Evolutionary conservation across 192 early-diverging fungal species (phyloP), one percentile per base, ranked within the genome.

Genomic region (Coemansia sp.): DNA sequence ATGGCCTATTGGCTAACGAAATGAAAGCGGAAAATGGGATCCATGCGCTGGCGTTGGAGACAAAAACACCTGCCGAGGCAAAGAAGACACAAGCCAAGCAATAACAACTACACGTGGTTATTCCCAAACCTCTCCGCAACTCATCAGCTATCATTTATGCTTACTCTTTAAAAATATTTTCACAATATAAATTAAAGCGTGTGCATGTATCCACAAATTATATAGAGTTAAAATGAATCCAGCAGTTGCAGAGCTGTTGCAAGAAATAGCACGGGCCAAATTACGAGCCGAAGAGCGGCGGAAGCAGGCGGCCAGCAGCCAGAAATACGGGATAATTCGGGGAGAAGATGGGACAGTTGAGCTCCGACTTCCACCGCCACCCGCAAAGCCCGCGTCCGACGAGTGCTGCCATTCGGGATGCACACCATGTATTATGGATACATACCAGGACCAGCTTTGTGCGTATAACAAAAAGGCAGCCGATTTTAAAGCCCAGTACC

Each of bases 21-120:
- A 76, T 94, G 66, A 87, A 92, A 32, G 73, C 89, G 57, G 83
- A 87, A 9, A 81, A 82, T 29, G 88, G 91, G 5, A 67, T 95
- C 6, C 94, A 95, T 61, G 92, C 94, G 4, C 71, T 95, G 45
- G 75, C 85, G 3, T 74, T 95, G 37, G 88, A 84, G 15, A 91
- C 92, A 7, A 92, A 90, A 79, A 93, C 92, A 1, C 85, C 84
- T 1, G 72, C 70, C 9, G 32, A 45, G 2, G 41, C 11, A 5
- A 29, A 55, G 92, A 94, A 17, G 56, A 23, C 9, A 56, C 25
- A 38, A 29, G 82, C 94, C 32, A 91, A 94, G 58, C 58, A 60
- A 60, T 60, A 48, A 48, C 37, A 29, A 4, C 5, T 29, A 25
- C 6, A 35, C 32, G 32, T 0, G 32, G 2, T 45, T 45, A 45